phyloP scores from a whole-genome alignment of 2,329 filamentous ascomycete species.

The Rachicladosporium sp. region DNA sequence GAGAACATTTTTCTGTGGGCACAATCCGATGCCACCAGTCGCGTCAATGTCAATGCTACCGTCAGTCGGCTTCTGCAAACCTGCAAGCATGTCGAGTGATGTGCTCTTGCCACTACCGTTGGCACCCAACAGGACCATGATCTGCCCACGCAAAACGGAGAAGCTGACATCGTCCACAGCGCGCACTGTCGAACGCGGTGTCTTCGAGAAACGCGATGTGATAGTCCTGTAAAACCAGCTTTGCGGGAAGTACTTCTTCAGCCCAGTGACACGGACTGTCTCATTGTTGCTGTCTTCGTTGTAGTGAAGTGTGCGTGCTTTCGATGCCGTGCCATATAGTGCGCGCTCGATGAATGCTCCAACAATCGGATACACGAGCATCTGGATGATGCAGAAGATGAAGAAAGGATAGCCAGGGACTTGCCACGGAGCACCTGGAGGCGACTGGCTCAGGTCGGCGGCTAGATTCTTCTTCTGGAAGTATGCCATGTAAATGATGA shows the following conservation, averaged over 20 bases:
- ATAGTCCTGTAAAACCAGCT: conserved; percentile 43
- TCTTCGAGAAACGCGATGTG: conserved; percentile 34
- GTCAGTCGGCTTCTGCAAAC: conserved; percentile 62
- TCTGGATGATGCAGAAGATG: conserved; percentile 66
- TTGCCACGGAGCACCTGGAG: conserved; percentile 47
- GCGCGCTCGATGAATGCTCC: conserved; percentile 61
- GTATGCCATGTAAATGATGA: conserved; percentile 64
- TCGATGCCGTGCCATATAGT: conserved; percentile 62
- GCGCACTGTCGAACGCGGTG: conserved; percentile 52
- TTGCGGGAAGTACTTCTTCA: conserved; percentile 68
- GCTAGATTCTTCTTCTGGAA: conserved; percentile 53
- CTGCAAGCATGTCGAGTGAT: conserved; percentile 76
- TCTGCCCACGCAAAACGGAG: conserved; percentile 62
- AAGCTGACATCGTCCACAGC: conserved; percentile 67
- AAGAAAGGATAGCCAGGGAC: conserved; percentile 66
- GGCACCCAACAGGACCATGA: conserved; percentile 73
- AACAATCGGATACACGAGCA: conserved; percentile 62
- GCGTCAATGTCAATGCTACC: conserved; percentile 69
- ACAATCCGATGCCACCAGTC: conserved; percentile 69
- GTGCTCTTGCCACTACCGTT: conserved; percentile 89
- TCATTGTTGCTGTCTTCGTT: conserved; percentile 16
- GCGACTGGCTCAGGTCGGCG: conserved; percentile 48
- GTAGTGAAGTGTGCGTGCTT: conserved; percentile 32
- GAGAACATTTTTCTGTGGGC: conserved; percentile 86
- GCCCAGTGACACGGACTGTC: conserved; percentile 58